Evolutionary conservation across 176 grass and related monocot species (phyloP), one percentile per base, ranked within the genome.

Genomic region (Oryza glumipatula): DNA sequence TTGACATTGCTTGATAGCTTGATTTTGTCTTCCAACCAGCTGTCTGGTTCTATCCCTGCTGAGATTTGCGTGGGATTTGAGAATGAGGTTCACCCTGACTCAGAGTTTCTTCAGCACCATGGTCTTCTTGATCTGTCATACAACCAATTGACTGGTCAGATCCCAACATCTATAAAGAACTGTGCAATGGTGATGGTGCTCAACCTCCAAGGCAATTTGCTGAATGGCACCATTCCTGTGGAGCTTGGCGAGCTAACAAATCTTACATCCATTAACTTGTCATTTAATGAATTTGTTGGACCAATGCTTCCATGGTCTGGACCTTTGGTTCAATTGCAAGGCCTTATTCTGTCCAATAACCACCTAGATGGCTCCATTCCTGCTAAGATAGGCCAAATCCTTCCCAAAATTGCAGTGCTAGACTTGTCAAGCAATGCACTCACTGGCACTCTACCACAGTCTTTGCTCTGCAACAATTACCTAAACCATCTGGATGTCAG

Each of bases 61-160:
- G 79, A 92, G 52, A 89, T 96, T 30, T 99, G 96, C 70, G 77
- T 70, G 46, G 94, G 96, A 48, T 99, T 95, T 84, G 82, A 90
- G 80, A 89, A 79, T 75, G 83, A 76, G 43, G 80, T 67, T 85
- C 91, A 89, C 77, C 94, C 96, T 4, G 94, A 94, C 86, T 99
- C 96, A 0, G 96, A 99, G 76, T 99, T 99, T 91, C 77, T 89
- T 49, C 96, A 96, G 83, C 96, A 99, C 58, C 89, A 99, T 28
- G 96, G 96, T 17, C 82, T 96, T 63, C 91, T 99, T 67, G 96
- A 99, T 88, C 86, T 99, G 3, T 96, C 96, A 44, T 92, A 90
- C 74, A 99, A 99, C 73, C 83, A 26, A 51, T 80, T 99, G 75
- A 91, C 80, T 38, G 86, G 96, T 77, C 78, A 85, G 63, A 99